Evolutionary conservation across 495 filamentous ascomycete species (phyloP).

Genomic region (Tuber indicum): DNA sequence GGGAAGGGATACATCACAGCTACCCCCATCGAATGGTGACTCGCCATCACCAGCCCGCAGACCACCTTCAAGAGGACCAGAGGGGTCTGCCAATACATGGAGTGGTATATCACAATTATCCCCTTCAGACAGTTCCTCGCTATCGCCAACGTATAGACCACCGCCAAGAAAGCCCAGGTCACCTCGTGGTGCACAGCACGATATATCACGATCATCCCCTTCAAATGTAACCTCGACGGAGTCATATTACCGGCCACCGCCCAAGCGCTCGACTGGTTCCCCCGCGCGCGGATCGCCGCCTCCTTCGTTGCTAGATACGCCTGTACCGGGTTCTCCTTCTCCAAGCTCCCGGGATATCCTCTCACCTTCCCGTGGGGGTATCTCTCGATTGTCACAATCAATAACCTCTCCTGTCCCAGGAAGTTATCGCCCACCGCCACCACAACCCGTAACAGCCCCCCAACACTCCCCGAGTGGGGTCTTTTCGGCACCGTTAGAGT

Average conservation of each 20-base stretch:
- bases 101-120: neutral
- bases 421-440: neutral
- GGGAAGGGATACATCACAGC: neutral
- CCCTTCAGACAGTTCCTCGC: neutral
- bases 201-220: neutral
- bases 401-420: neutral
- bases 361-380: neutral
- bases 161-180: neutral
- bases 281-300: neutral
- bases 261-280: neutral
- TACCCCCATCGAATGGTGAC: neutral
- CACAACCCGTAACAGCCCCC: neutral
- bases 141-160: neutral
- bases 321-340: neutral
- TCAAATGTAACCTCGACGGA: neutral
- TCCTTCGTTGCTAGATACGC: neutral
- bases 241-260: neutral
- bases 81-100: neutral
- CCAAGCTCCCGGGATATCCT: neutral
- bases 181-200: neutral
- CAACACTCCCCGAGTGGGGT: neutral
- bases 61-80: neutral
- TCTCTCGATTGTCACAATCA: neutral
- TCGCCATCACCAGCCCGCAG: neutral
- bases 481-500: neutral